phyloP scores from a whole-genome alignment of 2,329 filamentous ascomycete genomes.

The Lachnellula cervina region DNA sequence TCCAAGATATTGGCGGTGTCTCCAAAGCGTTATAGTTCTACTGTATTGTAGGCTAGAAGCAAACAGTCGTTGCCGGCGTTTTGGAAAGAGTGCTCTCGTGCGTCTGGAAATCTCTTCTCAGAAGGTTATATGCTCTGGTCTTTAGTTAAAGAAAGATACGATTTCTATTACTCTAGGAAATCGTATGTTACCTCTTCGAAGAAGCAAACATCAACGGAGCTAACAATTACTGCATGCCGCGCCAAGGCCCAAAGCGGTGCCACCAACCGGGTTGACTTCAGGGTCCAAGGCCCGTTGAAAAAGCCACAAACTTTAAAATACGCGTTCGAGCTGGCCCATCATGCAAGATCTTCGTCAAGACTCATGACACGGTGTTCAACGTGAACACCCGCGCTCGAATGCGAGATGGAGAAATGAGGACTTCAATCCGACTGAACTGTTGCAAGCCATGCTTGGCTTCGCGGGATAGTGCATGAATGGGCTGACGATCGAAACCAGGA shows the following conservation, averaged over 20 bases:
- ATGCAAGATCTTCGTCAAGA: constrained; percentile 20
- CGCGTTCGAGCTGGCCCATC: constrained; percentile 18
- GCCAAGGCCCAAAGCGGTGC: constrained; percentile 8
- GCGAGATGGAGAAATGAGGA: constrained; percentile 29
- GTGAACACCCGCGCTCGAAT: constrained; percentile 16
- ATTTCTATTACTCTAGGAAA: constrained; percentile 6
- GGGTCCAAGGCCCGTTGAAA: constrained; percentile 7
- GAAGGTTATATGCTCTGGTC: background rate
- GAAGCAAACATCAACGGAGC: background rate
- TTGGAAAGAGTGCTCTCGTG: background rate
- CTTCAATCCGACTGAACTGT: constrained; percentile 35
- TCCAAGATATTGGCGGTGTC: background rate
- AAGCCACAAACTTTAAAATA: constrained; percentile 17
- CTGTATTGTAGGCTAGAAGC: too few species aligned
- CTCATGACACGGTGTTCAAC: constrained; percentile 21
- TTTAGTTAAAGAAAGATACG: background rate
- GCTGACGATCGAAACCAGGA: constrained; percentile 14
- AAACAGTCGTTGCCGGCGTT: background rate
- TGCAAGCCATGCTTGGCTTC: constrained; percentile 19
- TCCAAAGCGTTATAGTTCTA: too few species aligned
- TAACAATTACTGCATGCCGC: background rate
- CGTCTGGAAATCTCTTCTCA: background rate
- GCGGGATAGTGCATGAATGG: background rate
- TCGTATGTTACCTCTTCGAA: background rate
- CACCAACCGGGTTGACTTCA: constrained; percentile 6